phyloP scores from a whole-genome alignment of 2,329 filamentous ascomycete genomes.

The Beauveria asiatica region DNA sequence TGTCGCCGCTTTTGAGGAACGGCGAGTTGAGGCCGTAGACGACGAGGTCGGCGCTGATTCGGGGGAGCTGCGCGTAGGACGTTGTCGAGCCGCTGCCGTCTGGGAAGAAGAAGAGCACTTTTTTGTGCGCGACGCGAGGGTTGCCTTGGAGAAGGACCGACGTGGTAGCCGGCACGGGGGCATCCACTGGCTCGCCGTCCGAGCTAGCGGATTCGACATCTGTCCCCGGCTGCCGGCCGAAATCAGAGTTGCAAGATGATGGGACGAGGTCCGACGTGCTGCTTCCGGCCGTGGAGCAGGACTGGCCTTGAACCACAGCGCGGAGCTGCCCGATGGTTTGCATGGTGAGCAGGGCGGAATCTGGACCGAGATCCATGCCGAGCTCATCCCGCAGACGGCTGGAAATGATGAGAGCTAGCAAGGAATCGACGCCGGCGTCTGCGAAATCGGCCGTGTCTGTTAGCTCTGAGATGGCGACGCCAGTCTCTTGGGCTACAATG shows the following conservation, averaged over 20 bases:
- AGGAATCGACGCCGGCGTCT: slow-evolving; percentile 52
- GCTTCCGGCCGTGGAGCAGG: not conserved
- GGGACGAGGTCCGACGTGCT: not conserved
- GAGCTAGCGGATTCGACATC: not conserved
- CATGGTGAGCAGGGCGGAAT: not conserved
- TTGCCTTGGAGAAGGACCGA: not conserved
- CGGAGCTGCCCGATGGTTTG: not conserved
- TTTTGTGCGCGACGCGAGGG: not conserved
- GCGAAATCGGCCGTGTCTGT: slow-evolving; percentile 48
- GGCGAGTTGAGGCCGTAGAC: not conserved
- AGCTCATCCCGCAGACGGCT: slow-evolving; percentile 50
- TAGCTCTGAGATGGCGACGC: slow-evolving; percentile 45
- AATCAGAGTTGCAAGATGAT: not conserved
- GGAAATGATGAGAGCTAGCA: slow-evolving; percentile 50
- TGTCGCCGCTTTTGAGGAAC: not conserved
- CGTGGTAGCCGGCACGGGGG: not conserved
- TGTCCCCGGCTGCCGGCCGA: not conserved
- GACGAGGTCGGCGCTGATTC: not conserved
- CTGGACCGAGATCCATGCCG: slow-evolving; percentile 39
- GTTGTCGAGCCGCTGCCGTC: not conserved
- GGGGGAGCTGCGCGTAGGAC: not conserved
- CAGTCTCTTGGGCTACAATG: slow-evolving; percentile 48
- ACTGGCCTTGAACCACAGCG: not conserved
- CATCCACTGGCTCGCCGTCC: not conserved
- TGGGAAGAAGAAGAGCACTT: not conserved